phyloP scores from a whole-genome alignment of 192 early-diverging fungal genomes.

The Lunasporangiospora selenospora region DNA sequence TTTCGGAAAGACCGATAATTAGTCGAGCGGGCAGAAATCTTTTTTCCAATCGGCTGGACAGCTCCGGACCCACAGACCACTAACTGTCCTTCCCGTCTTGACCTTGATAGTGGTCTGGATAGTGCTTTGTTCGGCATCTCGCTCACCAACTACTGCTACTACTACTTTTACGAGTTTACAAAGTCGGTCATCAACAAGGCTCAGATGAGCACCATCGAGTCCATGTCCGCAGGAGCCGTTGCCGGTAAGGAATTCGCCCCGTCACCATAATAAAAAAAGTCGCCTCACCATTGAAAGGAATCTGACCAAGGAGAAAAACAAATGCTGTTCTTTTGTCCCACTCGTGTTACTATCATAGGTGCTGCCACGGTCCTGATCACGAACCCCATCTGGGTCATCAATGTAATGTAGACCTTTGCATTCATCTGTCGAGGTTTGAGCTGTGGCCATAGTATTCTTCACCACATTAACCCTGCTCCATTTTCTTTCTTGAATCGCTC shows the following conservation, averaged over 20 bases:
- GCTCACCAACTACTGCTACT: constrained; percentile 90
- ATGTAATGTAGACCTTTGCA: constrained; percentile 60
- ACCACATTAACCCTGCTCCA: too few relatives aligned
- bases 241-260: too few relatives aligned
- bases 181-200: constrained; percentile 85
- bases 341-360: constrained; percentile 6
- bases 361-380: constrained; percentile 86
- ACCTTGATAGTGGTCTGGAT: constrained; percentile 75
- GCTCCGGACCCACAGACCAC: too few relatives aligned
- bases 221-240: constrained; percentile 93
- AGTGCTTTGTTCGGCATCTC: constrained; percentile 97
- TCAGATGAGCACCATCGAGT: constrained; percentile 85
- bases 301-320: too few relatives aligned
- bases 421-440: neutral
- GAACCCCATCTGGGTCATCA: constrained; percentile 99
- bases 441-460: neutral
- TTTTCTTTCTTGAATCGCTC: too few relatives aligned
- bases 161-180: constrained; percentile 89
- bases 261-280: too few relatives aligned
- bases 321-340: too few relatives aligned
- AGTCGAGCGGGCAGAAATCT: too few relatives aligned
- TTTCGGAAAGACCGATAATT: too few relatives aligned
- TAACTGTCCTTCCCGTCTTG: too few relatives aligned
- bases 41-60: too few relatives aligned
- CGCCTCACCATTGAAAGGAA: too few relatives aligned